Base-by-base conservation (phyloP, 1,284 basidiomycete species). In the Cryptococcus sp. region DNA sequence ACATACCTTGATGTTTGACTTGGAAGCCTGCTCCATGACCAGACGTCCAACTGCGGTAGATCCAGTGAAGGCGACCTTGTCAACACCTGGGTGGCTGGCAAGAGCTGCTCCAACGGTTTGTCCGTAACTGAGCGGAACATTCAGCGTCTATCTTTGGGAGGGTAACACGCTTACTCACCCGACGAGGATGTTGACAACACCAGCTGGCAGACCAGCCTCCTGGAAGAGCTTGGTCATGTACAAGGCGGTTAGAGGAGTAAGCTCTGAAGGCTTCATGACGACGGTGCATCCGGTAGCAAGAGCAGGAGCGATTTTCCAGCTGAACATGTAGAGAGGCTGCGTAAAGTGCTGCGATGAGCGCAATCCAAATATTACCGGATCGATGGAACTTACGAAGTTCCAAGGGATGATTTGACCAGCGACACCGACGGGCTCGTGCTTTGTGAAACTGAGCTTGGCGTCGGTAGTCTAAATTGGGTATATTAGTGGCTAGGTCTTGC, bases 401-500 rank as follows among this genome's bases (percentile, higher is more conserved):
- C 89, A 90, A 20, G 88, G 65, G 55, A 67, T 91, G 75, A 93
- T 93, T 80, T 91, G 89, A 48, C 89, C 82, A 55, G 78, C 81
- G 58, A 97, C 93, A 66, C 94, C 95, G 67, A 96, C 88, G 17
- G 95, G 93, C 79, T 98, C 94, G 76, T 96, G 91, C 29, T 87
- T 83, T 17, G 90, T 90, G 80, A 91, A 93, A 4, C 82, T 83
- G 57, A 93, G 80, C 77, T 89, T 91, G 54, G 70, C 78, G 68
- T 89, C 84, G 62, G 82, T 80, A 45, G 87, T 89, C 84, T 66
- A 39, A 3, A 15, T 38, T 19, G 10, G 40, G 51, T 47, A 17
- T 16, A 51, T 50, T 44, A 53, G 37, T 38, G 20, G 46, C 15
- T 43, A 39, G 22, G 4, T 54, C 5, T 16, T 23, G 44, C 46